Conservation (phyloP, 495 filamentous ascomycete genomes). For the Podospora sp. region DNA sequence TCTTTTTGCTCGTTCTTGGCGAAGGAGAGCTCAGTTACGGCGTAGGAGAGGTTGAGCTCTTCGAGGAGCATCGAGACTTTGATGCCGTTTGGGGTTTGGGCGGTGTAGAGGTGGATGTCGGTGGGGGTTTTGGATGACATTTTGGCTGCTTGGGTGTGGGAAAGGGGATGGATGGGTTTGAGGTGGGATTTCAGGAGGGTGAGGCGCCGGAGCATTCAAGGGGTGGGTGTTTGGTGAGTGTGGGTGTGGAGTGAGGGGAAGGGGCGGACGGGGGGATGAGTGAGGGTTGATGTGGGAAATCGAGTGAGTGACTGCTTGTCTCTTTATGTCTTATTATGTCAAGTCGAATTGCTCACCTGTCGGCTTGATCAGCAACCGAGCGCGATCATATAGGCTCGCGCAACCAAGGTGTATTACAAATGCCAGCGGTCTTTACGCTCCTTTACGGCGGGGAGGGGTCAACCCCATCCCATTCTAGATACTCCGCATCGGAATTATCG, state of each 20-base stretch:
- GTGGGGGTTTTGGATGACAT: slow-evolving; percentile 36
- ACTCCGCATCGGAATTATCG: not conserved
- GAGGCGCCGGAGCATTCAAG: slow-evolving; percentile 9
- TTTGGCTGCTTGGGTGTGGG: not conserved
- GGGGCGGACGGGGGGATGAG: no score
- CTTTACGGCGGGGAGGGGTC: not conserved
- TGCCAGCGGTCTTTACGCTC: no score
- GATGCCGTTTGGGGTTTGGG: slow-evolving; percentile 71
- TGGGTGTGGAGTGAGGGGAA: no score
- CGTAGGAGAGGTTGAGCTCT: slow-evolving; percentile 75
- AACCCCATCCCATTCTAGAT: not conserved
- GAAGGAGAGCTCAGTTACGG: slow-evolving; percentile 69
- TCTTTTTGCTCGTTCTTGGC: slow-evolving; percentile 71
- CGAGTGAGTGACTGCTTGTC: no score
- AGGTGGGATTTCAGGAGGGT: slow-evolving; percentile 10
- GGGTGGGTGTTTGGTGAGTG: not conserved
- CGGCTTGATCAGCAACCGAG: not conserved
- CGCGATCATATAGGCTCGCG: not conserved
- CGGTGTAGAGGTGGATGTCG: slow-evolving; percentile 53
- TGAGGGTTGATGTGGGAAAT: no score
- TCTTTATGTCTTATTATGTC: no score
- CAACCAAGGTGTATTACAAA: not conserved
- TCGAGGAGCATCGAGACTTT: slow-evolving; percentile 91
- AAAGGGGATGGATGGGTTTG: not conserved
- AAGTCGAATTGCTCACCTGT: no score